Base-by-base conservation (phyloP, 1,139 yeast genomes). In the Hyphopichia khmerensis region DNA sequence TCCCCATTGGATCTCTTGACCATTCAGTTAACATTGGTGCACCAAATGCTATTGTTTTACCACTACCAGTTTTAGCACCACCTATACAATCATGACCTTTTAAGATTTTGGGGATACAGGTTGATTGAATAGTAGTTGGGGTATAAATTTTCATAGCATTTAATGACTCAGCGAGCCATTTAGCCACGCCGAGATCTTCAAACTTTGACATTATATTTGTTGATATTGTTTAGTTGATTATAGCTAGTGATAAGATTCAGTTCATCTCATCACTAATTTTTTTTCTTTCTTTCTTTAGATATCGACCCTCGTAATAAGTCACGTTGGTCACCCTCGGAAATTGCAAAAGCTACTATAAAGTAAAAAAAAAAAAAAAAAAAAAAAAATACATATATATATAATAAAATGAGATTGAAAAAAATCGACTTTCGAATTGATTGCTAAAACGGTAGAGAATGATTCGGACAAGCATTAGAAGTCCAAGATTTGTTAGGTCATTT, bases 31-130 rank as follows among this genome's bases (percentile, higher is more conserved):
- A 70, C 90, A 93, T 93, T 1, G 99, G 99, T 19, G 91, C 95
- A 1, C 95, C 98, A 75, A 93, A 93, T 0, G 99, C 96, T 29
- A 95, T 84, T 2, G 99, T 93, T 60, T 93, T 93, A 77, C 99
- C 99, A 27, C 95, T 85, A 67, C 99, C 99, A 0, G 99, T 93
- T 63, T 87, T 87, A 35, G 99, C 99, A 32, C 99, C 99, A 40
- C 99, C 99, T 40, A 93, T 93, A 62, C 97, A 91, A 62, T 91
- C 96, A 52, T 83, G 79, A 9, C 95, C 97, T 31, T 72, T 73
- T 36, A 93, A 62, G 46, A 93, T 87, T 45, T 85, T 79, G 0
- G 98, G 98, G 39, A 93, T 93, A 60, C 97, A 90, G 2, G 90
- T 90, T 4, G 73, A 59, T 61, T 93, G 99, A 67, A 93, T 91